Evolutionary conservation across 495 filamentous ascomycete species (phyloP).

Genomic region (Thermothielavioides terrestris): DNA sequence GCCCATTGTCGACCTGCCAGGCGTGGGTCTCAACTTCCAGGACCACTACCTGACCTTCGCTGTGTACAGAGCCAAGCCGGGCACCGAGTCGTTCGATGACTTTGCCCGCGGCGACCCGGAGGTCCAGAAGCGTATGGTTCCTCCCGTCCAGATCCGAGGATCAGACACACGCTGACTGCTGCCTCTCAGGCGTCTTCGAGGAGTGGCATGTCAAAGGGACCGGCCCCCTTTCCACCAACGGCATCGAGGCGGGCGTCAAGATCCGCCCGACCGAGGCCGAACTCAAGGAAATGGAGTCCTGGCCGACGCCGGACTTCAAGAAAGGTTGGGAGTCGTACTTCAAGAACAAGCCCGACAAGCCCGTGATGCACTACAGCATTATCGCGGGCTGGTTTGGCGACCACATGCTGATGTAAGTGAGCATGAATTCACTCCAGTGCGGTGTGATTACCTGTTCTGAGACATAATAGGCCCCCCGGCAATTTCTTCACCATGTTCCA

Average conservation of each 20-base stretch:
- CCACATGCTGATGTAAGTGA: conserved; percentile 56
- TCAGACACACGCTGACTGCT: neutral
- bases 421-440: too few species aligned
- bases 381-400: conserved; percentile 61
- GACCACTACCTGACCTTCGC: conserved; percentile 80
- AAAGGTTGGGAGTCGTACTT: conserved; percentile 73
- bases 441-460: neutral
- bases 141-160: neutral
- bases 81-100: conserved; percentile 71
- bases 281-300: conserved; percentile 54
- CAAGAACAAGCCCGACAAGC: conserved; percentile 78
- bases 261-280: conserved; percentile 64
- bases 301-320: conserved; percentile 59
- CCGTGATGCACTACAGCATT: conserved; percentile 73
- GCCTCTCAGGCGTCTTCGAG: conserved; percentile 46
- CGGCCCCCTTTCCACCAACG: conserved; percentile 72
- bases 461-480: conserved; percentile 45
- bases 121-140: conserved; percentile 50
- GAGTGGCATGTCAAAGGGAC: conserved; percentile 76
- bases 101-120: conserved; percentile 67
- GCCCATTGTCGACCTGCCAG: conserved; percentile 68
- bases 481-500: conserved; percentile 89
- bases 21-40: conserved; percentile 76
- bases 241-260: conserved; percentile 78
- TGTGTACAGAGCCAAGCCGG: conserved; percentile 65